Conservation (phyloP, 768 basidiomycete species). For the Leccinum subgranulosum region DNA sequence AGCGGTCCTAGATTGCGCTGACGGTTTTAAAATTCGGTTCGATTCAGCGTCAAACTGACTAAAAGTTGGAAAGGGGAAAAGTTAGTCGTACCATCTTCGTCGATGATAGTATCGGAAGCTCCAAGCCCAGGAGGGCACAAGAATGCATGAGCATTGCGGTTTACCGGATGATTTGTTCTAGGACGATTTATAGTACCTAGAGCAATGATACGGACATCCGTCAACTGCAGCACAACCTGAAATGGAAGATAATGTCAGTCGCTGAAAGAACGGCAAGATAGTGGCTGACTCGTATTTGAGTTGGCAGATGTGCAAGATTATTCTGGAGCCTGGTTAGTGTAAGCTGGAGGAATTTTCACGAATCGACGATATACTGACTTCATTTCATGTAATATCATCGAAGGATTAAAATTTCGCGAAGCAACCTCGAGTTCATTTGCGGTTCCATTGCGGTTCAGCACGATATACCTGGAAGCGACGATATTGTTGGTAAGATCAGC, state of each 20-base stretch:
- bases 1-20: slow-evolving; percentile 7
- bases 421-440: slow-evolving; percentile 68
- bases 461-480: slow-evolving; percentile 54
- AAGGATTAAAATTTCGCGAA: slow-evolving; percentile 66
- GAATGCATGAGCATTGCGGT: slow-evolving; percentile 64
- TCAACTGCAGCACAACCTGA: slow-evolving; percentile 66
- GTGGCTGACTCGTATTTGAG: slow-evolving; percentile 57
- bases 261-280: neutral
- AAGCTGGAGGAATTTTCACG: neutral
- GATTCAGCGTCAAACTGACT: neutral
- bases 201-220: slow-evolving; percentile 70
- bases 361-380: slow-evolving; percentile 47
- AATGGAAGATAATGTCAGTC: slow-evolving; percentile 4
- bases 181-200: slow-evolving; percentile 65
- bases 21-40: slow-evolving; percentile 1
- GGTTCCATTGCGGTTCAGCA: slow-evolving; percentile 71
- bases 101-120: slow-evolving; percentile 15
- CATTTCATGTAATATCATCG: slow-evolving; percentile 67
- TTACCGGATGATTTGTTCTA: slow-evolving; percentile 53
- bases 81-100: neutral
- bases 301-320: slow-evolving; percentile 64
- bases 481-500: neutral
- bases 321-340: slow-evolving; percentile 55
- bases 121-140: slow-evolving; percentile 68
- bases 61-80: neutral